Percentiles rank a stretch among this genome's conserved stretches.
phyloP scores from a whole-genome alignment of 305 asterid species.

The Caryopteris hybrid region DNA sequence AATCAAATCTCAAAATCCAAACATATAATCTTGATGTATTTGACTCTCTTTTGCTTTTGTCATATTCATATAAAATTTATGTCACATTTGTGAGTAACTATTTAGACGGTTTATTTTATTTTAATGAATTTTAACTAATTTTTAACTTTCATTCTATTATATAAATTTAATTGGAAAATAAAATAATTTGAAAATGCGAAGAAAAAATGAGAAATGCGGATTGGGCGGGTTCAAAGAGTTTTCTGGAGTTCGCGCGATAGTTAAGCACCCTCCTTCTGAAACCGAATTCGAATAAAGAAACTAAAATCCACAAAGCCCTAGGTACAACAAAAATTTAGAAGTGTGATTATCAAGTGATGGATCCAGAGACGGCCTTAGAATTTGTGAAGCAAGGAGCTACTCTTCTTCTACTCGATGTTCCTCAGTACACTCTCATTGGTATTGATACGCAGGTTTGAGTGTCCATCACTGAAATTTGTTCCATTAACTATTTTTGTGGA shows the following conservation, averaged over 20 bases:
- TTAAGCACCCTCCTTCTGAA: background rate
- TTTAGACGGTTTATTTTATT: no score
- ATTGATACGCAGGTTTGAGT: conserved; percentile 66
- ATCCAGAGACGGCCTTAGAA: conserved; percentile 58
- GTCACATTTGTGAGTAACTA: no score
- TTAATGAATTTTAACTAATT: no score
- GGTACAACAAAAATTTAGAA: background rate
- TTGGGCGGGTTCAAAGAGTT: background rate
- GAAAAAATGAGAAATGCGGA: background rate
- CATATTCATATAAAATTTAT: no score
- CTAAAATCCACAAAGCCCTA: background rate
- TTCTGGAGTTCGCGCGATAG: conserved; percentile 20
- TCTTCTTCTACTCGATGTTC: conserved; percentile 78
- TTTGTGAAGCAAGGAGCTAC: conserved; percentile 68
- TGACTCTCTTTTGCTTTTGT: no score
- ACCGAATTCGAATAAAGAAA: background rate
- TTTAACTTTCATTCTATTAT: no score
- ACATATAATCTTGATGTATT: no score
- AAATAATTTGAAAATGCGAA: no score
- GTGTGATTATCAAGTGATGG: conserved; percentile 35
- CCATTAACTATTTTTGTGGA: background rate
- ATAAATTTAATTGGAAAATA: no score
- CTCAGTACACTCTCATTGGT: conserved; percentile 75
- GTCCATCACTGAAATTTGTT: background rate
- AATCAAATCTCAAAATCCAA: no score